Percentiles rank a stretch among this genome's conserved stretches.
These are phyloP conservation scores for Linum trigynum DNA, from an alignment of 345 rosid species.

Conservation along the genomic window DNA sequence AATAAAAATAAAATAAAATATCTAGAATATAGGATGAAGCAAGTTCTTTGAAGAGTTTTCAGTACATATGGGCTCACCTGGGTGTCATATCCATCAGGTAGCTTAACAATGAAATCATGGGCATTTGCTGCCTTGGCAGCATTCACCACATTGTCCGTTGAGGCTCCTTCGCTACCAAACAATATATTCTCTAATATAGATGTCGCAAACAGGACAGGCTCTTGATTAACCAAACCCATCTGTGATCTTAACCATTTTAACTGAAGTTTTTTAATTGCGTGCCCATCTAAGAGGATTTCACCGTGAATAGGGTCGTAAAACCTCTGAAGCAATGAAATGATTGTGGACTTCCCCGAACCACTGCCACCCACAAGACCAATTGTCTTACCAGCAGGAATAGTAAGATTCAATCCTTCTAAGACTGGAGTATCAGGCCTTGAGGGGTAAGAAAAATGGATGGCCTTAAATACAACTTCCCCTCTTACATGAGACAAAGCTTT, in stretches of 20 bases:
- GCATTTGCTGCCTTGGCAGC: constrained; percentile 59
- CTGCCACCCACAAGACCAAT: constrained; percentile 66
- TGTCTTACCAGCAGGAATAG: constrained; percentile 48
- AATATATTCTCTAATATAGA: constrained; percentile 51
- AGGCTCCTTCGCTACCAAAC: constrained; percentile 59
- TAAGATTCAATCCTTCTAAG: constrained; percentile 45
- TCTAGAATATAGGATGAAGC: neutral
- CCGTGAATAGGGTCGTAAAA: constrained; percentile 54
- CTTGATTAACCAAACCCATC: constrained; percentile 61
- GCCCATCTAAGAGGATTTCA: constrained; percentile 47
- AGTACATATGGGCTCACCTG: constrained; percentile 30
- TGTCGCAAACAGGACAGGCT: constrained; percentile 55
- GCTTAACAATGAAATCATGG: constrained; percentile 54
- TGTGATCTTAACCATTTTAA: constrained; percentile 60
- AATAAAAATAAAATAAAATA: neutral
- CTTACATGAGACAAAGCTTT: constrained; percentile 56
- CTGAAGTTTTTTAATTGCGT: constrained; percentile 47
- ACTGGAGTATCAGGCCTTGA: constrained; percentile 54
- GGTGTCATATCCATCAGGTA: constrained; percentile 59
- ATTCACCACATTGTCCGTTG: constrained; percentile 38
- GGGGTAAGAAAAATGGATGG: constrained; percentile 41
- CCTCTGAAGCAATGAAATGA: constrained; percentile 50
- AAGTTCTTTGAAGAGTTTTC: neutral
- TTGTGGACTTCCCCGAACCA: constrained; percentile 65
- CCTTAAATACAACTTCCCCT: constrained; percentile 51